Conservation (phyloP, 192 early-diverging fungal genomes). For the Phycomyces nitens region DNA sequence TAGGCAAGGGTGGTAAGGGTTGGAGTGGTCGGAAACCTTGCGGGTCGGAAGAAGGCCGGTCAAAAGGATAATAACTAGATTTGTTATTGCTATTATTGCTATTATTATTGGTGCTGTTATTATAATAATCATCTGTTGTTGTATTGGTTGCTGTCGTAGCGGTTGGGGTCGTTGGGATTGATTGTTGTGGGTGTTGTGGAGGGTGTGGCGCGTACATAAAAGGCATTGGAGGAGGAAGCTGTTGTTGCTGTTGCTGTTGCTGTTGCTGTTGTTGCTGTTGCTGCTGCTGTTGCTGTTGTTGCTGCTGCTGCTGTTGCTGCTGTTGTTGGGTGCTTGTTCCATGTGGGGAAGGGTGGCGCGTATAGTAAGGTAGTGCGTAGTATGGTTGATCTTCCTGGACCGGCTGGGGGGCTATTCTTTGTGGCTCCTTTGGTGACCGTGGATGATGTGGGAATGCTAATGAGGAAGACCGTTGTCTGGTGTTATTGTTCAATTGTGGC, state of each 20-base stretch:
- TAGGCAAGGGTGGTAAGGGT: neutral
- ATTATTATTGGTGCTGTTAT: neutral
- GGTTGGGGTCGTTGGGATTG: too few species aligned
- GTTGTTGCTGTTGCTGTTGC: neutral
- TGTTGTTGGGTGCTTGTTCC: constrained; percentile 12
- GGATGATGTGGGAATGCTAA: constrained; percentile 3
- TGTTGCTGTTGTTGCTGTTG: neutral
- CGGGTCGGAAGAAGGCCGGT: neutral
- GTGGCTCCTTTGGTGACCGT: neutral
- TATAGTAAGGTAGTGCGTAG: constrained; percentile 7
- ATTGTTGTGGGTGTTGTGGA: neutral
- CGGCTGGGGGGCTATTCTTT: neutral
- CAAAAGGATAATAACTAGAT: constrained; percentile 1
- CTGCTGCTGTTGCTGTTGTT: neutral
- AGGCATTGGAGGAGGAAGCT: neutral
- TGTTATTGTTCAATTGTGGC: neutral
- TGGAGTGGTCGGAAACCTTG: neutral
- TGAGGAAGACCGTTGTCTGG: neutral
- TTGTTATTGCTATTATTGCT: neutral
- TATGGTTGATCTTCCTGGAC: neutral
- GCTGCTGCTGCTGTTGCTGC: constrained; percentile 5
- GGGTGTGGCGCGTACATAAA: neutral
- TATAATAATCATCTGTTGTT: too few species aligned
- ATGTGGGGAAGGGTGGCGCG: constrained; percentile 13
- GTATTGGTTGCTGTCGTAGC: too few species aligned